Evolutionary conservation across 495 filamentous ascomycete genomes (phyloP).

Genomic region (Aspergillus avenaceus): DNA sequence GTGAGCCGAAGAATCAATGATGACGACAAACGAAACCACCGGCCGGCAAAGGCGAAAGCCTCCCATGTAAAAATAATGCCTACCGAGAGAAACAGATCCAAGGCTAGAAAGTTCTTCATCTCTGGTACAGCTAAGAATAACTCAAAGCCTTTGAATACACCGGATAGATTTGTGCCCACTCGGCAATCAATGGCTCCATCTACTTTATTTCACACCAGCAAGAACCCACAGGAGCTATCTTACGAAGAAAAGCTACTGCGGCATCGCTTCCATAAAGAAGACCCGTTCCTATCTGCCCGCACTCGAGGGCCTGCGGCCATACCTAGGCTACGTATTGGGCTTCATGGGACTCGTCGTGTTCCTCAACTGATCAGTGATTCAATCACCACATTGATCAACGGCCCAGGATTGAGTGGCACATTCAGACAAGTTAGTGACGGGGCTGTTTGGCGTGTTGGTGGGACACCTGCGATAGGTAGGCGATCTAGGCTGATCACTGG

Average conservation of each 20-base stretch:
- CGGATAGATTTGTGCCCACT: conserved; percentile 68
- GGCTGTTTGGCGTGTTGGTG: conserved; percentile 79
- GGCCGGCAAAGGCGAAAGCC: neutral
- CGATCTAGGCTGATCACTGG: conserved; percentile 47
- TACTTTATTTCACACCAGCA: conserved; percentile 62
- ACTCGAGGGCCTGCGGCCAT: conserved; percentile 12
- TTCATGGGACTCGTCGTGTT: conserved; percentile 25
- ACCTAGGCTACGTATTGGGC: conserved; percentile 16
- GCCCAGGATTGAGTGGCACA: conserved; percentile 8
- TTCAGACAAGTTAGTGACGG: conserved; percentile 56
- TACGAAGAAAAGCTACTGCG: conserved; percentile 58
- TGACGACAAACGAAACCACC: neutral
- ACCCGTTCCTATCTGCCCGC: conserved; percentile 57
- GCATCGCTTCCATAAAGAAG: conserved; percentile 49
- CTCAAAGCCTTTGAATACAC: conserved; percentile 24
- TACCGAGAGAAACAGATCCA: conserved; percentile 14
- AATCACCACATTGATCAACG: conserved; percentile 6
- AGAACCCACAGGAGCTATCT: conserved; percentile 56
- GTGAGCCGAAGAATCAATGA: neutral
- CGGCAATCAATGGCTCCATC: conserved; percentile 42
- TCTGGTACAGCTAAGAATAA: neutral
- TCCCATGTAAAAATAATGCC: neutral
- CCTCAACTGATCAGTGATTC: conserved; percentile 34
- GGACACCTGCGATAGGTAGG: conserved; percentile 46
- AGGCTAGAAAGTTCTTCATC: conserved; percentile 7